Conservation (phyloP, 441 rosid genomes). For the Croton laevigatus region DNA sequence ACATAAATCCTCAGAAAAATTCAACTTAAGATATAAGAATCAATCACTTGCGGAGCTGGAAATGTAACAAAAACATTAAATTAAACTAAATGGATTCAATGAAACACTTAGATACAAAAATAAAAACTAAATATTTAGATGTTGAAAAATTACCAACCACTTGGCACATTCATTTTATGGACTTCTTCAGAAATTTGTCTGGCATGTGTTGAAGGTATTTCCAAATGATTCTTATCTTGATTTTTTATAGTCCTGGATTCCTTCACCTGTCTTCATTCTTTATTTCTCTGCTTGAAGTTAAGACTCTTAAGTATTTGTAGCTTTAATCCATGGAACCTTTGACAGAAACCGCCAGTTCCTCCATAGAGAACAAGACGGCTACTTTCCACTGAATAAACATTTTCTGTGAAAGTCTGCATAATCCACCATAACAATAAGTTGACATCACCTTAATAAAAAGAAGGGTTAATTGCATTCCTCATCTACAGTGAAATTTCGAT, state of each 20-base stretch:
- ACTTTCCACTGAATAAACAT: conserved; percentile 25
- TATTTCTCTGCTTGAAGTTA: conserved; percentile 29
- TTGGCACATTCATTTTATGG: conserved; percentile 19
- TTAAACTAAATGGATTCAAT: not conserved
- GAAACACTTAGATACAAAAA: not conserved
- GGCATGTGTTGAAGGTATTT: conserved; percentile 28
- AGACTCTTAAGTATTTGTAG: conserved; percentile 37
- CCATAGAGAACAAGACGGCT: conserved; percentile 30
- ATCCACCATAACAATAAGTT: conserved; percentile 10
- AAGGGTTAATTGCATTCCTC: not conserved
- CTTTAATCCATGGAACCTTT: conserved; percentile 48
- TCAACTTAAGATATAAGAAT: not conserved
- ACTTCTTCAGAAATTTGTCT: conserved; percentile 27
- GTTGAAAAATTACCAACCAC: conserved; percentile 27
- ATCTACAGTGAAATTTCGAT: not conserved
- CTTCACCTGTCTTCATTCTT: conserved; percentile 25
- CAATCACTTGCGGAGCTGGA: not conserved
- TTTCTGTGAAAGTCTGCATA: conserved; percentile 35
- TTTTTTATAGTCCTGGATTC: conserved; percentile 36
- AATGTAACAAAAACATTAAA: not conserved
- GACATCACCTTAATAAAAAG: not conserved
- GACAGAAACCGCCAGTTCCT: conserved; percentile 38
- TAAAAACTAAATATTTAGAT: not conserved
- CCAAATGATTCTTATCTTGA: conserved; percentile 36
- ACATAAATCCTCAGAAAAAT: not conserved